These are phyloP conservation scores for Podospora pseudocomata DNA, from an alignment of 495 filamentous ascomycete genomes.

Conservation along the genomic window DNA sequence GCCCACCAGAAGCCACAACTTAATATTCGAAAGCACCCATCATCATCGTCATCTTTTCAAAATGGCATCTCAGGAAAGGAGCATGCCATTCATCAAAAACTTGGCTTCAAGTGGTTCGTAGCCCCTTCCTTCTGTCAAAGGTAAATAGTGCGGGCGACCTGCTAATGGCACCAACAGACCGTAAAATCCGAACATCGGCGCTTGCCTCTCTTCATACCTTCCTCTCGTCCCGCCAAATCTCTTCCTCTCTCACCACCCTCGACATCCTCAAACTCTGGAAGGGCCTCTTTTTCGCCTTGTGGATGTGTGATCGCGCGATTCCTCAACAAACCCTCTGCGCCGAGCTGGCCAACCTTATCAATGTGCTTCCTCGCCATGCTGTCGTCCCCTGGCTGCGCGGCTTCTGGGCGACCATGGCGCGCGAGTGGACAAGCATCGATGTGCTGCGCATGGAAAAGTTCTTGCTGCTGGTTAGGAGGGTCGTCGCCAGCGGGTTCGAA, in stretches of 20 bases:
- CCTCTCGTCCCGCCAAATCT: slow-evolving; percentile 59
- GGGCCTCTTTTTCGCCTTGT: slow-evolving; percentile 93
- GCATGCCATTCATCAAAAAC: slow-evolving; percentile 51
- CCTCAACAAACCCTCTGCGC: slow-evolving; percentile 80
- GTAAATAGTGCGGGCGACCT: not conserved
- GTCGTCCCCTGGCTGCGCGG: slow-evolving; percentile 62
- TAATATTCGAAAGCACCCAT: not conserved
- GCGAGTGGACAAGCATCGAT: slow-evolving; percentile 80
- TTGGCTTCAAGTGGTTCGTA: slow-evolving; percentile 49
- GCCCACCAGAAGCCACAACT: not conserved
- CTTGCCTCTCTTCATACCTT: slow-evolving; percentile 75
- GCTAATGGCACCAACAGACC: slow-evolving; percentile 51
- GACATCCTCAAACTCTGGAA: slow-evolving; percentile 94
- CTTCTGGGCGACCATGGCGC: slow-evolving; percentile 86
- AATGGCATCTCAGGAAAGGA: slow-evolving; percentile 44
- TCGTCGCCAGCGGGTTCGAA: slow-evolving; percentile 64
- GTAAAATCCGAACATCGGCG: slow-evolving; percentile 74
- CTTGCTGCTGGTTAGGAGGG: slow-evolving; percentile 74
- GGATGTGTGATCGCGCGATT: slow-evolving; percentile 86
- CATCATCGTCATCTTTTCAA: slow-evolving; percentile 8
- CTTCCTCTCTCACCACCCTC: slow-evolving; percentile 56
- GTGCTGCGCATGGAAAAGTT: slow-evolving; percentile 90
- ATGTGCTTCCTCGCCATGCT: slow-evolving; percentile 58
- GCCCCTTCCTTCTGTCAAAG: not conserved
- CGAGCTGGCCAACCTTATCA: slow-evolving; percentile 71